Conservation (phyloP, 495 filamentous ascomycete genomes). For the Aspergillus bridgeri region DNA sequence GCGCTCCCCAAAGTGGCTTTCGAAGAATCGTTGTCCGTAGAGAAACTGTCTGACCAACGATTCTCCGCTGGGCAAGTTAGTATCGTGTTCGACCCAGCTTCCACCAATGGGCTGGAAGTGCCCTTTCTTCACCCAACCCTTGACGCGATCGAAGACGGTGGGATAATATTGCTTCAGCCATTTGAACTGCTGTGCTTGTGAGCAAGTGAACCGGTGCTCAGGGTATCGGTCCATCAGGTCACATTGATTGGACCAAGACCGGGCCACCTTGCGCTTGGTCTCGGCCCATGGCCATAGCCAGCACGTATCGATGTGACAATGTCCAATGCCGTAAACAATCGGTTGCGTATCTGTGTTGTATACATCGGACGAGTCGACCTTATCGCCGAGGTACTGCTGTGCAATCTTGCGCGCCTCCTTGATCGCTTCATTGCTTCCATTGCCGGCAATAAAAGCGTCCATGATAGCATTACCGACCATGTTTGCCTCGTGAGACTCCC, state of each 20-base stretch:
- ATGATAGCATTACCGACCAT: constrained; percentile 84
- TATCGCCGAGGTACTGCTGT: constrained; percentile 71
- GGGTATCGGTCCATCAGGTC: constrained; percentile 91
- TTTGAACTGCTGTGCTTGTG: constrained; percentile 95
- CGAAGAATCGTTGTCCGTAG: constrained; percentile 90
- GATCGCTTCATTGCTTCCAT: constrained; percentile 71
- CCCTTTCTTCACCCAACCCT: constrained; percentile 82
- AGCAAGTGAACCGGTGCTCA: constrained; percentile 86
- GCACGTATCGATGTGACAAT: constrained; percentile 97
- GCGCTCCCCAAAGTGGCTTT: constrained; percentile 87
- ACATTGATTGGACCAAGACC: constrained; percentile 96
- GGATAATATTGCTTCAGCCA: constrained; percentile 93
- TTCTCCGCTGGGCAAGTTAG: constrained; percentile 93
- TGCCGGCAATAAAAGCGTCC: constrained; percentile 77
- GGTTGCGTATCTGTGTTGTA: constrained; percentile 71
- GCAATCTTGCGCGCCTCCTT: constrained; percentile 77
- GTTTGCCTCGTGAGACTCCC: constrained; percentile 83
- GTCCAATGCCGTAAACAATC: constrained; percentile 82
- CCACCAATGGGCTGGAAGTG: constrained; percentile 93
- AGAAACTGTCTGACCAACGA: constrained; percentile 93
- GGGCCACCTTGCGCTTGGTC: constrained; percentile 93
- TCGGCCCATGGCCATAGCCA: constrained; percentile 99
- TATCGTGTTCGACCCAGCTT: constrained; percentile 99
- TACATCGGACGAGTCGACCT: constrained; percentile 78
- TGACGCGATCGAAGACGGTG: constrained; percentile 81